A percentile compares a stretch with the other conserved stretches of the same genome.
Conservation (phyloP, 2,329 filamentous ascomycete genomes). For the Diaporthe longicolla region DNA sequence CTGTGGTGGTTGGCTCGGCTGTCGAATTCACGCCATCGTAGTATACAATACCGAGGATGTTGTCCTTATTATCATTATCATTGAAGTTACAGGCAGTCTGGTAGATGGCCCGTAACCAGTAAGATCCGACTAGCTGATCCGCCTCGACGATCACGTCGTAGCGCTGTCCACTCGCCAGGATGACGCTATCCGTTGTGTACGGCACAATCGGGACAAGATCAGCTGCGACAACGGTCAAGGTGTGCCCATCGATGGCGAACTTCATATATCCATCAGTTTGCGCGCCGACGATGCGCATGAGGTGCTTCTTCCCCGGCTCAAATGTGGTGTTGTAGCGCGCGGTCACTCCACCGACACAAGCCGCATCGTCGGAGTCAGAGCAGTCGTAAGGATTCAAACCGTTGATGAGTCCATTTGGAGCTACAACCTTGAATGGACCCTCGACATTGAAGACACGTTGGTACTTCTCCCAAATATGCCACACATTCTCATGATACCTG, state of each 20-base stretch:
- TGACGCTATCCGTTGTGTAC: conserved; percentile 62
- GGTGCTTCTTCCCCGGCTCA: conserved; percentile 56
- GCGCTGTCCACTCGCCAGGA: conserved; percentile 58
- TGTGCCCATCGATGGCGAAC: conserved; percentile 70
- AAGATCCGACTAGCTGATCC: conserved; percentile 35
- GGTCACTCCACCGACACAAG: conserved; percentile 45
- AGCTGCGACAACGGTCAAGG: conserved; percentile 67
- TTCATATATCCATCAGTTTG: conserved; percentile 60
- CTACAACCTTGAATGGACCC: conserved; percentile 17
- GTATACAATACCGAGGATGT: conserved; percentile 46
- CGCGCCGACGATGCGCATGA: conserved; percentile 63
- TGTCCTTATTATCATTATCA: conserved; percentile 38
- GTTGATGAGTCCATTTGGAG: conserved; percentile 36
- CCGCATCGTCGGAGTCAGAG: conserved; percentile 10
- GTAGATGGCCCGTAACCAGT: conserved; percentile 46
- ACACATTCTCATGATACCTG: conserved; percentile 63
- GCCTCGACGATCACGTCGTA: conserved; percentile 42
- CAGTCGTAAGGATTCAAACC: conserved; percentile 33
- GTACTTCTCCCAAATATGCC: conserved; percentile 24
- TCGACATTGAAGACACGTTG: conserved; percentile 19
- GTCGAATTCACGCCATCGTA: conserved; percentile 42
- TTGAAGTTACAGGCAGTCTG: conserved; percentile 42
- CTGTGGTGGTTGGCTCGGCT: conserved; percentile 36
- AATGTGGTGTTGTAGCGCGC: conserved; percentile 48
- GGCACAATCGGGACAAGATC: conserved; percentile 72